phyloP scores from a whole-genome alignment of 2,329 filamentous ascomycete species.

The Venturia effusa region DNA sequence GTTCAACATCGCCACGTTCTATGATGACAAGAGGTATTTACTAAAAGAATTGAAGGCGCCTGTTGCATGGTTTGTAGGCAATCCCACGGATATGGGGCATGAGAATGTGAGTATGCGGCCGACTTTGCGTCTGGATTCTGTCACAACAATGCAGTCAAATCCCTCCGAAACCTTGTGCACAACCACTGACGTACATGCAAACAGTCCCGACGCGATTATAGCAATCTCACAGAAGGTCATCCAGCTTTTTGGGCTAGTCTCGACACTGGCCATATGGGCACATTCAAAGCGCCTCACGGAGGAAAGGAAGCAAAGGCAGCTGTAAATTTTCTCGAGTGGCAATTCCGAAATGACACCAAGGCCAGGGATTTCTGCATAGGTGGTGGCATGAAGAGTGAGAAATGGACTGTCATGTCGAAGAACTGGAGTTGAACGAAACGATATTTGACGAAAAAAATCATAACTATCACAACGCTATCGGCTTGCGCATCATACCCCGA shows the following conservation, averaged over 20 bases:
- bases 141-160: too few species aligned
- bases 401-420: constrained; percentile 10
- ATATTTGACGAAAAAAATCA: too few species aligned
- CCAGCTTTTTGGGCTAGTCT: constrained; percentile 7
- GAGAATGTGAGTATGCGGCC: constrained; percentile 11
- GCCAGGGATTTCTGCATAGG: not conserved
- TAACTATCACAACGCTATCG: too few species aligned
- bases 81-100: constrained; percentile 9
- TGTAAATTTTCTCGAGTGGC: constrained; percentile 7
- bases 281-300: constrained; percentile 8
- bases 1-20: constrained; percentile 9
- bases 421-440: not conserved
- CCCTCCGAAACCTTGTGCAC: not conserved
- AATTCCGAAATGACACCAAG: constrained; percentile 7
- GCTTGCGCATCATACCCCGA: too few species aligned
- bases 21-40: not conserved
- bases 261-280: constrained; percentile 11
- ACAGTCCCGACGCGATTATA: constrained; percentile 9
- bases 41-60: constrained; percentile 6
- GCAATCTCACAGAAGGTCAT: not conserved
- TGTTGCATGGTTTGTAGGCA: constrained; percentile 10
- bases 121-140: too few species aligned
- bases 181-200: not conserved
- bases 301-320: constrained; percentile 10
- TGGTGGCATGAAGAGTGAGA: constrained; percentile 5